Percentiles rank a stretch among this genome's conserved stretches.
Evolutionary conservation across 768 basidiomycete genomes (phyloP).

Genomic region (Auricularia heimuer): DNA sequence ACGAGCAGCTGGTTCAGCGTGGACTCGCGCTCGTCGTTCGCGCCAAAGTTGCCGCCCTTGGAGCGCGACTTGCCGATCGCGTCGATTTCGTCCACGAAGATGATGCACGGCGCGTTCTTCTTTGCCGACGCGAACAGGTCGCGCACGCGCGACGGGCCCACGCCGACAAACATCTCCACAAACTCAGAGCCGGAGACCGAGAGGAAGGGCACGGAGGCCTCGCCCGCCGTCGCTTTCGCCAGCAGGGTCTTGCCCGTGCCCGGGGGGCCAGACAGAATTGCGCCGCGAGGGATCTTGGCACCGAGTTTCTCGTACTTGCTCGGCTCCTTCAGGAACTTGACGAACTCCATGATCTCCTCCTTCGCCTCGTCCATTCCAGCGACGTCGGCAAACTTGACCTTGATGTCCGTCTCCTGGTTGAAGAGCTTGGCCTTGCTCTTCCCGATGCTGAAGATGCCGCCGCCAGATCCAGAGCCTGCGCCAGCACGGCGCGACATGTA

Average conservation of each 20-base stretch:
- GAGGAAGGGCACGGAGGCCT: slow-evolving; percentile 95
- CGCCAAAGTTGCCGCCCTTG: slow-evolving; percentile 69
- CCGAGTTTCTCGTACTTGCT: slow-evolving; percentile 90
- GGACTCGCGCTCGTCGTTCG: slow-evolving; percentile 95
- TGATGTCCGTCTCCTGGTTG: slow-evolving; percentile 93
- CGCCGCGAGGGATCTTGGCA: slow-evolving; percentile 94
- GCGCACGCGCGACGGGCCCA: slow-evolving; percentile 92
- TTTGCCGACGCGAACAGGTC: slow-evolving; percentile 96
- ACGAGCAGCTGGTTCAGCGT: slow-evolving; percentile 96
- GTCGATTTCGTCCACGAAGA: slow-evolving; percentile 99
- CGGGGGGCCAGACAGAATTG: slow-evolving; percentile 90
- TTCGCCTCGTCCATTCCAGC: slow-evolving; percentile 99
- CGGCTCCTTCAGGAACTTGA: slow-evolving; percentile 97
- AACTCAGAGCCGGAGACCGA: slow-evolving; percentile 99
- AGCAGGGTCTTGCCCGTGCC: slow-evolving; percentile 98
- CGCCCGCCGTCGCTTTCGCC: slow-evolving; percentile 97
- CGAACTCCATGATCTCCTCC: slow-evolving; percentile 99
- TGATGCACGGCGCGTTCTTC: slow-evolving; percentile 97
- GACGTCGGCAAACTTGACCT: slow-evolving; percentile 89
- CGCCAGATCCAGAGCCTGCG: slow-evolving; percentile 50
- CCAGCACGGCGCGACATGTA: slow-evolving; percentile 73
- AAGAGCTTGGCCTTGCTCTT: slow-evolving; percentile 92
- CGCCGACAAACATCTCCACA: slow-evolving; percentile 99
- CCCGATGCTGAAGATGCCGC: slow-evolving; percentile 94
- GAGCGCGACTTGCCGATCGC: slow-evolving; percentile 94